Evolutionary conservation across 164 flowering plant species (phyloP), one percentile per base, ranked within the genome.

Genomic region (Houttuynia cordata): DNA sequence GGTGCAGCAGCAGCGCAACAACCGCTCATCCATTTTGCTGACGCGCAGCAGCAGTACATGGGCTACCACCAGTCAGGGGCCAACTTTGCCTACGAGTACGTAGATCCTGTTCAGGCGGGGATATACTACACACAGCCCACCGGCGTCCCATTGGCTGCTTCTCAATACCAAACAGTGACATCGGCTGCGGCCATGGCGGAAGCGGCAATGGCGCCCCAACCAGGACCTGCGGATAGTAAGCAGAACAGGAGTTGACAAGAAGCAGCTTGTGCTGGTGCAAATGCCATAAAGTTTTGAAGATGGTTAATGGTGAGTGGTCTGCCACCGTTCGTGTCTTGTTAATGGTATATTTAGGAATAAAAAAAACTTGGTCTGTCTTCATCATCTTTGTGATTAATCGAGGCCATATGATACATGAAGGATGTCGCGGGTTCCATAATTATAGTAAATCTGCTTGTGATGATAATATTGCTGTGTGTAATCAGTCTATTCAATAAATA

Each of bases 161-260:
- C 85, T 65, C 90, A 85, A 57, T 84, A 88, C 65, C 97, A 86
- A 67, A 83, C 93, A 47, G 74, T 81, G 80, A 75, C 74, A 9
- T 71, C 81, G 10, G 77, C 79, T 13, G 72, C 80, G 23, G 37
- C 37, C 37, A 77, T 67, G 34, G 72, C 81, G 1, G 88, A 84
- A 57, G 67, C 73, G 21, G 64, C 84, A 30, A 54, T 74, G 40
- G 84, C 78, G 70, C 70, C 70, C 37, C 71, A 77, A 1, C 39
- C 72, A 12, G 95, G 85, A 19, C 75, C 59, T 54, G 72, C 76
- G 70, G 88, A 81, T 74, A 78, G 68, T 56, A 80, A 82, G 49
- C 49, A 72, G 80, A 79, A 65, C 67, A 78, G 47, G 49, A 45
- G 49, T 45, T 45, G 49, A 10, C 49, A 14, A 45, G 17, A 3